Evolutionary conservation across 1,139 yeast species (phyloP), one percentile per base, ranked within the genome.

Genomic region (Torulaspora globosa): DNA sequence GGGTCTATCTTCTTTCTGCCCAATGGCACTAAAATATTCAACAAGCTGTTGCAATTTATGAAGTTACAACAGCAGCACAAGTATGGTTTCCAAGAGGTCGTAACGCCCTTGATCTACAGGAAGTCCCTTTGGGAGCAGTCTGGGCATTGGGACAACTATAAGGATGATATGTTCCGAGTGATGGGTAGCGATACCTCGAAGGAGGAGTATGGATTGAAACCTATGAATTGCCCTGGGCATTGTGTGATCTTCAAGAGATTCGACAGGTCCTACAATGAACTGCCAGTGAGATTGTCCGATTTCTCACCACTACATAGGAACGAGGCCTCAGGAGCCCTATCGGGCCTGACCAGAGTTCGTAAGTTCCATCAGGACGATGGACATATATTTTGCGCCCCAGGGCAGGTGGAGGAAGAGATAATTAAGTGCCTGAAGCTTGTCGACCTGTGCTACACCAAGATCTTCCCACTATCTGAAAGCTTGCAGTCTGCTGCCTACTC

Each of bases 151-250:
- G 87, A 83, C 19, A 92, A 92, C 64, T 92, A 92, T 65, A 79
- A 86, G 57, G 95, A 87, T 36, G 97, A 92, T 66, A 92, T 92
- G 98, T 92, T 90, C 62, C 76, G 79, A 58, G 95, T 89, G 1
- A 70, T 67, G 43, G 70, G 69, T n/a, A 60, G 60, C 24, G 76
- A 72, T 45, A 62, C 70, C 19, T 67, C 67, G 18, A 68, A 70
- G 42, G 82, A 79, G 56, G 80, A 76, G 36, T 87, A 79, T 62
- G 96, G 96, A 3, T 73, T 92, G 51, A 92, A 92, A 66, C 98
- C 98, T 21, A 92, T 92, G 98, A 94, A 92, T 70, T 92, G 98
- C 66, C 98, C 99, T 0, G 97, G 97, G 1, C 99, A 94, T 66
- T 94, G 98, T 64, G 66, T 92, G 48, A 80, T 94, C 54, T 94